These are phyloP conservation scores for Talaromyces thailandensis DNA, from an alignment of 495 filamentous ascomycete species.

Conservation along the genomic window DNA sequence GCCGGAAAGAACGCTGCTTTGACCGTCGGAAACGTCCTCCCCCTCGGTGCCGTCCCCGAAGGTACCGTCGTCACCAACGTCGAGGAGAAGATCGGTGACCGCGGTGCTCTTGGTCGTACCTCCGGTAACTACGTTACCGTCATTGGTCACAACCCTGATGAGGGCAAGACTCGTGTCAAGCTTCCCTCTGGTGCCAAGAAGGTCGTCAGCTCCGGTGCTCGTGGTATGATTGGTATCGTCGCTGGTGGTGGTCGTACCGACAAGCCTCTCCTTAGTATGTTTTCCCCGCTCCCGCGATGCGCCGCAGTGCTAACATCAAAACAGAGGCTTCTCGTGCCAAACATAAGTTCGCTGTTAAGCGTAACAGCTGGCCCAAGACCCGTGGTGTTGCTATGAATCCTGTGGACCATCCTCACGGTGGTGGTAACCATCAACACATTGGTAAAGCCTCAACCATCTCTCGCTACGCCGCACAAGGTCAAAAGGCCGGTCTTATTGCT, in stretches of 20 bases:
- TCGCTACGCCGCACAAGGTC: slow-evolving; percentile 91
- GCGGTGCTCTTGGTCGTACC: slow-evolving; percentile 88
- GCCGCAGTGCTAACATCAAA: slow-evolving; percentile 5
- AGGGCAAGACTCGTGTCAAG: slow-evolving; percentile 99
- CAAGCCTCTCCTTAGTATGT: slow-evolving; percentile 89
- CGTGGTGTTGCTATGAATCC: slow-evolving; percentile 99
- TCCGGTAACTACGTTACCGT: slow-evolving; percentile 99
- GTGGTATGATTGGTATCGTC: slow-evolving; percentile 99
- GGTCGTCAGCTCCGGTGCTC: slow-evolving; percentile 79
- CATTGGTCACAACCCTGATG: slow-evolving; percentile 97
- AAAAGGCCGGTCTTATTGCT: slow-evolving; percentile 99
- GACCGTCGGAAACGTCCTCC: slow-evolving; percentile 94
- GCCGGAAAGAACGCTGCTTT: slow-evolving; percentile 96
- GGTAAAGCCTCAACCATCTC: slow-evolving; percentile 99
- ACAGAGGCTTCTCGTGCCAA: slow-evolving; percentile 93
- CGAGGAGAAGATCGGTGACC: slow-evolving; percentile 97
- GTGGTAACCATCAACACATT: slow-evolving; percentile 99
- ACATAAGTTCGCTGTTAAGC: slow-evolving; percentile 99
- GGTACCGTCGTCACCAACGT: slow-evolving; percentile 96
- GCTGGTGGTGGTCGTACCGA: slow-evolving; percentile 98
- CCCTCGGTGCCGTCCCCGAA: slow-evolving; percentile 87
- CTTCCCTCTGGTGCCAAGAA: slow-evolving; percentile 98
- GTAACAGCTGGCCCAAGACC: slow-evolving; percentile 99
- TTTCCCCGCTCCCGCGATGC: not conserved
- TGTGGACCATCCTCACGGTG: slow-evolving; percentile 63